Base-by-base conservation (phyloP, 495 filamentous ascomycete genomes). In the Aspergillus panamensis region DNA sequence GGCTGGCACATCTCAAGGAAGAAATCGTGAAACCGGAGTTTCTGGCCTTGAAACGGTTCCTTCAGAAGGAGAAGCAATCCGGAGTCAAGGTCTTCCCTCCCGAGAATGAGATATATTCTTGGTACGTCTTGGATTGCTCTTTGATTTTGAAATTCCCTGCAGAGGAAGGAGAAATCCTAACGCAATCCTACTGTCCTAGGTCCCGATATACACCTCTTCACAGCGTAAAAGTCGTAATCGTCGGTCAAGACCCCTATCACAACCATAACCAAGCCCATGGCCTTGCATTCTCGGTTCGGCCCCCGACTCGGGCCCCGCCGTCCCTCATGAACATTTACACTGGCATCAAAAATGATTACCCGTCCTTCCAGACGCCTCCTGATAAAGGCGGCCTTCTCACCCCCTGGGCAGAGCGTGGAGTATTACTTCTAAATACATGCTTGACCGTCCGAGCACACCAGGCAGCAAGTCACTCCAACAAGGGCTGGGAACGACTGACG, bases 191-290 rank as follows among this genome's bases (percentile, higher is more conserved):
- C 19, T 44, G 8, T 17, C 8, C 19, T 54, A 95, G 90, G 90
- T 95, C 90, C 51, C 86, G 91, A 32, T 85, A 95, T 70, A 97
- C 93, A 1, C 95, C 94, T 25, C 82, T 97, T 54, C 72, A 86
- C 74, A 87, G 75, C 2, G 92, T 97, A 55, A 94, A 93, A 66
- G 85, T 85, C 47, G 91, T 98, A 8, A 89, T 98, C 70, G 65
- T 97, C 43, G 94, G 95, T 59, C 94, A 98, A 74, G 94, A 98
- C 70, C 94, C 94, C 6, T 98, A 98, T 72, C 94, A 97, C 77
- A 94, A 95, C 69, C 63, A 80, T 73, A 95, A 96, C 75, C 94
- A 98, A 81, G 94, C 94, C 33, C 93, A 96, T 73, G 94, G 94
- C 21, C 84, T 98, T 45, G 89, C 85, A 69, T 98, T 98, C 82